Percentiles rank a stretch among this genome's conserved stretches.
Evolutionary conservation across 768 basidiomycete species (phyloP).

Genomic region (Lanmaoa pseudosensibilis): DNA sequence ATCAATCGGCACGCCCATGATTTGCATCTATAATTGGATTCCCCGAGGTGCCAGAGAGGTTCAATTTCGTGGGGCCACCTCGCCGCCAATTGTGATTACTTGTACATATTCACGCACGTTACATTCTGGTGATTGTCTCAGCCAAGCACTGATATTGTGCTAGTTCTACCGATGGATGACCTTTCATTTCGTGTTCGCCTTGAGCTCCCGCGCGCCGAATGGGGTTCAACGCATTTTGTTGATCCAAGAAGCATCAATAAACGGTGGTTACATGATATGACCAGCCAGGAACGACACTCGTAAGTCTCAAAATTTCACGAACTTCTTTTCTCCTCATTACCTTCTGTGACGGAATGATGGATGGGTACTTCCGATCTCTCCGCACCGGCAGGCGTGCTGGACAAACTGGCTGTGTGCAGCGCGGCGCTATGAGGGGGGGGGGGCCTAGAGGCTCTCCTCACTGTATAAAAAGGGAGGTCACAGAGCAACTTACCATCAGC

Average conservation of each 20-base stretch:
- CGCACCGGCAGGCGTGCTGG: background rate
- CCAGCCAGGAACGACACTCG: background rate
- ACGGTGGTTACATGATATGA: background rate
- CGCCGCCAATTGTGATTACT: too few species aligned
- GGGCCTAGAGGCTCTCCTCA: background rate
- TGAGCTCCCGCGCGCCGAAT: background rate
- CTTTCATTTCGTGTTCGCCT: background rate
- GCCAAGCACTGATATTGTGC: background rate
- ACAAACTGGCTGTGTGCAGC: background rate
- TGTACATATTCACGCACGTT: background rate
- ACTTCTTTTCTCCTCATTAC: background rate
- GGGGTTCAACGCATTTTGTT: background rate
- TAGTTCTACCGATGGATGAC: too few species aligned
- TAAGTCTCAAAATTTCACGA: background rate
- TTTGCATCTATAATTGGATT: too few species aligned
- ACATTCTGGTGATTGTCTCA: background rate
- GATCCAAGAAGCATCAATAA: background rate
- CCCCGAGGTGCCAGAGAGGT: background rate
- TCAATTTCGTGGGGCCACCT: background rate
- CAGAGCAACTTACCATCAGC: background rate
- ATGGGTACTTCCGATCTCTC: background rate
- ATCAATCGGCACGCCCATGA: background rate
- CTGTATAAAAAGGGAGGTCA: conserved; percentile 11
- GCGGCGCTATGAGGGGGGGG: background rate
- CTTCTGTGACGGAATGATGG: background rate